Conservation (phyloP, 176 grass and related monocot species). For the Puccinellia tenuiflora region DNA sequence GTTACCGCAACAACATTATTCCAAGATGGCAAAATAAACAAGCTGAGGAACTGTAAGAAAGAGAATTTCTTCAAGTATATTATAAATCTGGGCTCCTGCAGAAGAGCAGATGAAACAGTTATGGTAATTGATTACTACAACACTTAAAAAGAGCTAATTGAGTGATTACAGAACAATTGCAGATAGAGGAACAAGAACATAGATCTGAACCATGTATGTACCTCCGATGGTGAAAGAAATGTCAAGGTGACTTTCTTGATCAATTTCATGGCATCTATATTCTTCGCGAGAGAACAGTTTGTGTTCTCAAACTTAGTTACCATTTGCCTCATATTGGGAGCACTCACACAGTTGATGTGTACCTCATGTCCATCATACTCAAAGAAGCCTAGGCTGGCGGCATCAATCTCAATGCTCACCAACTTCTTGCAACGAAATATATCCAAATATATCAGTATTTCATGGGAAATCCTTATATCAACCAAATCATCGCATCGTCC, state of each 20-base stretch:
- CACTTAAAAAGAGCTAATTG: neutral
- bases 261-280: neutral
- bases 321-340: neutral
- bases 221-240: neutral
- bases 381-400: neutral
- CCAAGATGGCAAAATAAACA: constrained; percentile 14
- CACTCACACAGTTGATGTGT: neutral
- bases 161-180: neutral
- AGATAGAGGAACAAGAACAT: neutral
- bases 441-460: neutral
- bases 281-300: neutral
- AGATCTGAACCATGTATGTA: neutral
- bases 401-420: neutral
- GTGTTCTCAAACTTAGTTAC: neutral
- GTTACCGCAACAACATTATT: neutral
- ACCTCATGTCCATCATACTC: constrained; percentile 1
- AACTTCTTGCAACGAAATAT: constrained; percentile 4
- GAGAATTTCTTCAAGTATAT: neutral
- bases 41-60: neutral
- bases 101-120: neutral
- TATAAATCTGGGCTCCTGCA: neutral
- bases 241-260: neutral
- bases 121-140: neutral
- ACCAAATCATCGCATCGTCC: neutral
- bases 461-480: neutral